Evolutionary conservation across 345 rosid species (phyloP).

Genomic region (Corchorus olitorius): DNA sequence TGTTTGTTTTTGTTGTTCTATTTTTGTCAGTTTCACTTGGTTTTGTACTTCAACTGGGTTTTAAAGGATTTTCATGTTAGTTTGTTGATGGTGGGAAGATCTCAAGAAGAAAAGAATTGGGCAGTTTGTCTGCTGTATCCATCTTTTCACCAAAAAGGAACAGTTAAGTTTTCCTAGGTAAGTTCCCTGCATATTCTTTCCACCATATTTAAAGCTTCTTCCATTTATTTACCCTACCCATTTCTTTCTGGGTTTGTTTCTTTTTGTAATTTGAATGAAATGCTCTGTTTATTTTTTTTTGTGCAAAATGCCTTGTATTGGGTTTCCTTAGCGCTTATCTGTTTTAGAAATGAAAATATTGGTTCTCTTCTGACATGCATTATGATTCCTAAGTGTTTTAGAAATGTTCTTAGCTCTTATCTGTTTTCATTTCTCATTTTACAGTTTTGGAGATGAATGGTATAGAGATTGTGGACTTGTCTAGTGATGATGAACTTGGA

Average conservation of each 20-base stretch:
- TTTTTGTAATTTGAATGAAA: conserved; percentile 1
- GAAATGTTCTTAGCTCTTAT: background rate
- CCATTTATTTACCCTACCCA: background rate
- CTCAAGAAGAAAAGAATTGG: background rate
- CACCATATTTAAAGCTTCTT: background rate
- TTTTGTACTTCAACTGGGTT: background rate
- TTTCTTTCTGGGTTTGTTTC: background rate
- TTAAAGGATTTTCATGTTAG: background rate
- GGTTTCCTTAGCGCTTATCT: background rate
- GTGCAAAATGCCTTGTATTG: background rate
- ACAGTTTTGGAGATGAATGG: conserved; percentile 37
- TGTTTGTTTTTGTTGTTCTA: background rate
- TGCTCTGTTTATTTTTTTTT: background rate
- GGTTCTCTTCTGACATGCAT: background rate
- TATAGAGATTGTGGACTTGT: conserved; percentile 31
- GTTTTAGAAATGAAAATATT: background rate
- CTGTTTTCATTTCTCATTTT: conserved; percentile 13
- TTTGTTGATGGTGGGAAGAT: conserved; percentile 5
- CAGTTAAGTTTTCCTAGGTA: background rate
- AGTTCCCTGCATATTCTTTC: background rate
- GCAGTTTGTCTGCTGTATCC: background rate
- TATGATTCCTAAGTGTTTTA: background rate
- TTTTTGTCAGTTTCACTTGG: background rate
- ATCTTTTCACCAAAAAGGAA: background rate
- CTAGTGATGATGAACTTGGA: conserved; percentile 35